These are phyloP conservation scores for Microdochium nivale DNA, from an alignment of 2,329 filamentous ascomycete genomes.

Conservation along the genomic window DNA sequence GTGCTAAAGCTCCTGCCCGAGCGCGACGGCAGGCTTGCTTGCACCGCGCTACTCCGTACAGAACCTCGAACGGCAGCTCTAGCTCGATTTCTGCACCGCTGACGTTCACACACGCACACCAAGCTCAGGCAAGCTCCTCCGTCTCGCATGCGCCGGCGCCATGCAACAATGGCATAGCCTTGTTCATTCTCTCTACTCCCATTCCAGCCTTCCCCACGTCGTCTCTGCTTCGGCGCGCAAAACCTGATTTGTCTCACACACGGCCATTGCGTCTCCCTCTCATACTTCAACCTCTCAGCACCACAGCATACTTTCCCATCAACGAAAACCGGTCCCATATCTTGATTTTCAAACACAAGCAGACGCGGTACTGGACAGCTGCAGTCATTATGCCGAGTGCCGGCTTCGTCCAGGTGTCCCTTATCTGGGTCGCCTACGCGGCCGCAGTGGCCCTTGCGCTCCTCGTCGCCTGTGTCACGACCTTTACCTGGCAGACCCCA, in stretches of 20 bases:
- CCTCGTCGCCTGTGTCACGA: constrained; percentile 71
- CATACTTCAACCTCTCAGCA: too few relatives aligned
- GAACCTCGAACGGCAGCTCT: neutral
- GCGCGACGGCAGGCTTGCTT: neutral
- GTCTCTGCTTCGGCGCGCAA: neutral
- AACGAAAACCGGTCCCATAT: too few relatives aligned
- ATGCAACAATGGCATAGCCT: neutral
- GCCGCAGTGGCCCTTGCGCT: constrained; percentile 72
- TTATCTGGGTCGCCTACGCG: constrained; percentile 94
- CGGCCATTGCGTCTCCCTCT: too few relatives aligned
- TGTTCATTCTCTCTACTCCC: neutral
- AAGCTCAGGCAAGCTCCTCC: neutral
- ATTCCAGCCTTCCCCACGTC: neutral
- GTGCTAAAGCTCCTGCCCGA: neutral
- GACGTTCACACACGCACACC: neutral
- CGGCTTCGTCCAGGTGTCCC: constrained; percentile 69
- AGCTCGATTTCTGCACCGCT: neutral
- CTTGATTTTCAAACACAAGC: neutral
- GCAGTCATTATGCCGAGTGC: constrained; percentile 21
- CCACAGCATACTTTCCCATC: too few relatives aligned
- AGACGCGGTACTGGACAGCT: neutral
- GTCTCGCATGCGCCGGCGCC: neutral
- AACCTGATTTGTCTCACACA: too few relatives aligned
- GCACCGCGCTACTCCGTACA: neutral
- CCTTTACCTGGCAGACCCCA: constrained; percentile 85